Evolutionary conservation across 495 filamentous ascomycete species (phyloP).

Genomic region (Hypoxylon lenormandii): DNA sequence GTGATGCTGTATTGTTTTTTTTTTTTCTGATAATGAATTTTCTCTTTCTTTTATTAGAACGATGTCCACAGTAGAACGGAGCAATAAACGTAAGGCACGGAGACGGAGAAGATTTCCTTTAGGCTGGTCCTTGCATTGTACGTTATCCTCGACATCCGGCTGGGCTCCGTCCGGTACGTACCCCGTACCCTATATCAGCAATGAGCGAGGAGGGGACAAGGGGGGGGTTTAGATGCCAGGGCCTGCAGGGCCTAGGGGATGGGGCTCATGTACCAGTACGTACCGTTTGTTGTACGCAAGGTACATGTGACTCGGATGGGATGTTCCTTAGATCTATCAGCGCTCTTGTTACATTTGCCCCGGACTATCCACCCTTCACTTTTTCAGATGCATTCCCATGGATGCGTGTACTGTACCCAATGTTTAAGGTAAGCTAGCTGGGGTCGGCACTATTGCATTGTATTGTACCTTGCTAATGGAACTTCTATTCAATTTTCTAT

Average conservation of each 20-base stretch:
- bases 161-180: slow-evolving; percentile 39
- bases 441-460: slow-evolving; percentile 13
- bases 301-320: slow-evolving; percentile 38
- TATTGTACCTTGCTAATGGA: slow-evolving; percentile 31
- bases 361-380: slow-evolving; percentile 45
- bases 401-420: slow-evolving; percentile 22
- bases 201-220: slow-evolving; percentile 12
- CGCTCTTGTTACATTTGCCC: slow-evolving; percentile 46
- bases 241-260: too few species aligned
- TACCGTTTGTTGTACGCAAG: slow-evolving; percentile 31
- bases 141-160: slow-evolving; percentile 33
- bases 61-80: slow-evolving; percentile 34
- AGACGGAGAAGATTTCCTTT: slow-evolving; percentile 25
- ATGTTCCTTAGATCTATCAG: slow-evolving; percentile 46
- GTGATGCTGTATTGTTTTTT: slow-evolving; percentile 25
- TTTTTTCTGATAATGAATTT: too few species aligned
- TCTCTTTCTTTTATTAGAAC: slow-evolving; percentile 35
- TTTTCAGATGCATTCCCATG: slow-evolving; percentile 4
- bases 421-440: slow-evolving; percentile 39
- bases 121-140: slow-evolving; percentile 36
- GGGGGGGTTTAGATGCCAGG: slow-evolving; percentile 35
- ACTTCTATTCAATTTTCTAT: slow-evolving; percentile 35
- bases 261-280: slow-evolving; percentile 40
- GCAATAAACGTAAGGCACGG: slow-evolving; percentile 35
- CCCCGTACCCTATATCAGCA: neutral